phyloP scores from a whole-genome alignment of 192 early-diverging fungal genomes.

The Phlyctochytrium planicorne region DNA sequence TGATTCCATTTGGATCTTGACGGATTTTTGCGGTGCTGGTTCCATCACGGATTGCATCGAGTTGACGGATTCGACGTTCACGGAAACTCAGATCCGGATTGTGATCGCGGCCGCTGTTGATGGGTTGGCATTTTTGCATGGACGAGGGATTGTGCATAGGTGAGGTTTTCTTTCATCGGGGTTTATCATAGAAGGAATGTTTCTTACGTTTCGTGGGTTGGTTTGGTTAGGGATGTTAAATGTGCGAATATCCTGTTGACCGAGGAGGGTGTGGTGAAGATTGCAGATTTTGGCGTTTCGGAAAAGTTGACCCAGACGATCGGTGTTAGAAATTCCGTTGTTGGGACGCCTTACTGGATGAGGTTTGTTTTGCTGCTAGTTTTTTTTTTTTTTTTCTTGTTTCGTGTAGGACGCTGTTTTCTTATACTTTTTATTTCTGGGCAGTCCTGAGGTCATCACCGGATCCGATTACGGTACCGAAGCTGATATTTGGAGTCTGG shows the following conservation, averaged over 20 bases:
- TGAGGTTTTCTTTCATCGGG: background rate
- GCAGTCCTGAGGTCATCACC: background rate
- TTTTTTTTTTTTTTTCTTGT: too few relatives aligned
- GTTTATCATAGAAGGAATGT: too few relatives aligned
- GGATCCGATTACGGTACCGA: slow-evolving; percentile 21
- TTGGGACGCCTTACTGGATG: slow-evolving; percentile 65
- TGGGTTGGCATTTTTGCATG: slow-evolving; percentile 41
- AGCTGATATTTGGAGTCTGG: slow-evolving; percentile 97
- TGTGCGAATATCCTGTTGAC: slow-evolving; percentile 65
- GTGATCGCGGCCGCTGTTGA: slow-evolving; percentile 38
- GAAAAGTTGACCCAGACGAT: slow-evolving; percentile 51
- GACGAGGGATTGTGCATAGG: slow-evolving; percentile 33
- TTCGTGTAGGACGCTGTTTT: background rate
- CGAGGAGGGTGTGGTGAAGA: slow-evolving; percentile 46
- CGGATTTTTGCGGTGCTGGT: slow-evolving; percentile 48
- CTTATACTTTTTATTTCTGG: background rate
- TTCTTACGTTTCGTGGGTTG: background rate
- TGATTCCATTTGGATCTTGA: slow-evolving; percentile 32
- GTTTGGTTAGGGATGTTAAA: background rate
- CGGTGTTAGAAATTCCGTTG: slow-evolving; percentile 77
- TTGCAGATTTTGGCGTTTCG: slow-evolving; percentile 66
- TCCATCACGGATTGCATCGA: slow-evolving; percentile 43
- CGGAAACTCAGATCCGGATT: slow-evolving; percentile 27
- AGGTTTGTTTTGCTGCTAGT: background rate
- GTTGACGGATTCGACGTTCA: slow-evolving; percentile 29